A percentile compares a stretch with the other conserved stretches of the same genome.
phyloP scores from a whole-genome alignment of 192 early-diverging fungal species.

The Paraglomus brasilianum region DNA sequence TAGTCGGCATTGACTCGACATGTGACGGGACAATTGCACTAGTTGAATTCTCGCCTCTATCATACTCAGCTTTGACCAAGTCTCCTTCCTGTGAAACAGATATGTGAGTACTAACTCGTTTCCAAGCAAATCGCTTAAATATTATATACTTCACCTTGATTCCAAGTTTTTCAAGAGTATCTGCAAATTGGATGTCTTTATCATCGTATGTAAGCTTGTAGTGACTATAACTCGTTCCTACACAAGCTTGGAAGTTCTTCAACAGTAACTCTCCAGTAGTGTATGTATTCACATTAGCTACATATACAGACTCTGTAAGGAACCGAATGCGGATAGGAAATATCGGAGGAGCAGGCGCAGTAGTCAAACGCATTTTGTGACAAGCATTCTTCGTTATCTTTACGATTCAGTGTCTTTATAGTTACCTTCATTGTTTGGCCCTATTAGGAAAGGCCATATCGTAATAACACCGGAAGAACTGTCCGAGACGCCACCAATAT shows the following conservation, averaged over 20 bases:
- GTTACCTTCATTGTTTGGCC: too few species aligned
- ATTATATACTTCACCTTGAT: not conserved
- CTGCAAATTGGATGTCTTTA: not conserved
- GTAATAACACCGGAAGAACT: too few species aligned
- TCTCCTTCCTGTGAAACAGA: conserved; percentile 10
- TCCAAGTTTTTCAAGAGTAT: conserved; percentile 1
- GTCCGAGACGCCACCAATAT: too few species aligned
- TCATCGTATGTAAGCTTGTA: conserved; percentile 2
- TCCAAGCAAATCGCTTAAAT: too few species aligned
- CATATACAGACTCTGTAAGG: not conserved
- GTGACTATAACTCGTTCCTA: not conserved
- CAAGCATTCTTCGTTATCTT: too few species aligned
- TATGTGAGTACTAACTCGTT: too few species aligned
- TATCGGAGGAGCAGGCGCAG: not conserved
- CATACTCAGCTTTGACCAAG: not conserved
- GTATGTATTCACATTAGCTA: conserved; percentile 6
- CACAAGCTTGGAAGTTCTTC: not conserved
- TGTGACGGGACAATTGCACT: not conserved
- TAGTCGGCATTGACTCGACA: not conserved
- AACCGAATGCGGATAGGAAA: conserved; percentile 1
- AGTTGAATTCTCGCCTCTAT: not conserved
- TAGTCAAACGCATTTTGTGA: conserved; percentile 15
- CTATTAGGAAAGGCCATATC: too few species aligned
- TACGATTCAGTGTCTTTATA: too few species aligned
- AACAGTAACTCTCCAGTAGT: conserved; percentile 14